Percentiles rank a stretch among this genome's conserved stretches.
phyloP scores from a whole-genome alignment of 2,329 filamentous ascomycete genomes.

The Aspergillus japonicus region DNA sequence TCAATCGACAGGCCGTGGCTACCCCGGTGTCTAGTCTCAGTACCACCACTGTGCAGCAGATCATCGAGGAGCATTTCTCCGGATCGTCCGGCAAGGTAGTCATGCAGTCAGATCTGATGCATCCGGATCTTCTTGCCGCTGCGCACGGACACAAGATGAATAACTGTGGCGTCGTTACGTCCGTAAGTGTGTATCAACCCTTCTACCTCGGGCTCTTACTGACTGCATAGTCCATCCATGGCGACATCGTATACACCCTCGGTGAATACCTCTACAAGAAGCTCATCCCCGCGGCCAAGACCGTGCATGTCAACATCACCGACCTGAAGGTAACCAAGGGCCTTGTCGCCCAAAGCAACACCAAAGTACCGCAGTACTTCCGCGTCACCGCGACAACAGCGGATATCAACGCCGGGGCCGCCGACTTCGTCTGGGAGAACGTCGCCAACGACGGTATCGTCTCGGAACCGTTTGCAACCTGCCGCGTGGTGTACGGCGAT shows the following conservation, averaged over 20 bases:
- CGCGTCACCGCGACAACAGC: conserved; percentile 5
- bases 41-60: conserved; percentile 23
- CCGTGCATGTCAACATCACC: conserved; percentile 37
- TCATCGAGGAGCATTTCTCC: conserved; percentile 35
- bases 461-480: conserved; percentile 16
- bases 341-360: conserved; percentile 47
- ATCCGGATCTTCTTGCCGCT: conserved; percentile 39
- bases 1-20: neutral
- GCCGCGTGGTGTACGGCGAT: conserved; percentile 15
- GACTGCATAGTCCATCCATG: conserved; percentile 21
- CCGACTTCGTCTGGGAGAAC: conserved; percentile 7
- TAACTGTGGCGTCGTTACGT: conserved; percentile 44
- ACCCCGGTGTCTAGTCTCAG: no score
- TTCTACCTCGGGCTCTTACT: neutral
- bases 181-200: conserved; percentile 35
- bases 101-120: conserved; percentile 43
- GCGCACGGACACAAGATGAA: conserved; percentile 49
- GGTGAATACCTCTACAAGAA: conserved; percentile 23
- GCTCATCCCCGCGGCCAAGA: conserved; percentile 13
- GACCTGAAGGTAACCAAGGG: conserved; percentile 52
- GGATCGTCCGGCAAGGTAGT: conserved; percentile 30
- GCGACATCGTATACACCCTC: conserved; percentile 29
- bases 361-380: conserved; percentile 9
- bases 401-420: conserved; percentile 2
- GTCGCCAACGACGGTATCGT: conserved; percentile 4